A percentile compares a stretch with the other conserved stretches of the same genome.
Conservation (phyloP, 805 yeast genomes). For the Candida patagonica region DNA sequence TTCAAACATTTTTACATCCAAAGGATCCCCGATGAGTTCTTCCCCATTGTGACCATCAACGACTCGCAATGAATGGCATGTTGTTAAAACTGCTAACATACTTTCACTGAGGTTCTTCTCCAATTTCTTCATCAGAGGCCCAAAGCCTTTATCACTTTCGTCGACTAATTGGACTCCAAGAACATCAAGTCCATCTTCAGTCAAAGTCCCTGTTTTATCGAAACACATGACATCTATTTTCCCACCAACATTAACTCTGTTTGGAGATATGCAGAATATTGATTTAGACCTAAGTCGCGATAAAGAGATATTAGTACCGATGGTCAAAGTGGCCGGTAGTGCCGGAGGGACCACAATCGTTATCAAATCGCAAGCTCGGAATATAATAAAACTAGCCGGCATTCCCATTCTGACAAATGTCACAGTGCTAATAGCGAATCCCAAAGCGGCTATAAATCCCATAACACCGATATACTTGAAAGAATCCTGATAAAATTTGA, state of each 20-base stretch:
- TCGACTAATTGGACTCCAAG: slow-evolving; percentile 45
- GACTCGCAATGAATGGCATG: slow-evolving; percentile 79
- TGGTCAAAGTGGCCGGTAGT: slow-evolving; percentile 91
- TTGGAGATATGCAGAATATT: slow-evolving; percentile 88
- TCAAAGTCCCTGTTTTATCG: slow-evolving; percentile 95
- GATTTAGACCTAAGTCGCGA: slow-evolving; percentile 56
- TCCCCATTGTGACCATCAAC: slow-evolving; percentile 43
- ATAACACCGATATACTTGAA: slow-evolving; percentile 93
- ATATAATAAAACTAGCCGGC: slow-evolving; percentile 56
- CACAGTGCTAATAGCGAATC: slow-evolving; percentile 74
- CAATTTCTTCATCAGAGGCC: slow-evolving; percentile 8
- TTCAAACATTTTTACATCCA: slow-evolving; percentile 88
- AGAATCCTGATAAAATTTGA: slow-evolving; percentile 89
- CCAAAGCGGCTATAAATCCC: slow-evolving; percentile 75
- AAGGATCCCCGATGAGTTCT: slow-evolving; percentile 85
- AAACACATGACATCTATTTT: slow-evolving; percentile 83
- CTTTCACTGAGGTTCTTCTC: slow-evolving; percentile 8
- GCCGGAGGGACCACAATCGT: slow-evolving; percentile 99
- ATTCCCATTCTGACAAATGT: slow-evolving; percentile 74
- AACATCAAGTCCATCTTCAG: slow-evolving; percentile 93
- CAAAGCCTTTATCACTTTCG: slow-evolving; percentile 10
- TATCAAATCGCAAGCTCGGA: slow-evolving; percentile 86
- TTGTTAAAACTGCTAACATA: slow-evolving; percentile 45
- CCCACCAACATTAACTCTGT: slow-evolving; percentile 93
- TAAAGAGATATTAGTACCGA: slow-evolving; percentile 91